These are phyloP conservation scores for Cyberlindnera suaveolens DNA, from an alignment of 805 yeast species.

Conservation along the genomic window DNA sequence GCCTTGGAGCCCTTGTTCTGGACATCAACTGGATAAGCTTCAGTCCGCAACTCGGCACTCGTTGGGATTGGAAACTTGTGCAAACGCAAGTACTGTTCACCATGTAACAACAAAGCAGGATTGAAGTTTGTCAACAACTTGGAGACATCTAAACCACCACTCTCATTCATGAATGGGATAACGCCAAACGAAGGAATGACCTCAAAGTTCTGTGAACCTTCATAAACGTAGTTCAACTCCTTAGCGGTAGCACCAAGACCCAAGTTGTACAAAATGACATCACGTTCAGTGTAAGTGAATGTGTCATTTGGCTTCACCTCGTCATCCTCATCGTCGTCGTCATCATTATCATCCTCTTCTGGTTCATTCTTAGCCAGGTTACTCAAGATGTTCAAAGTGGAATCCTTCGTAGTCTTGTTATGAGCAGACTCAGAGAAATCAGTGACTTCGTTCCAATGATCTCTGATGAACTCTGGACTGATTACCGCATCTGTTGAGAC, in stretches of 20 bases:
- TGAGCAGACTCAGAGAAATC: constrained; percentile 54
- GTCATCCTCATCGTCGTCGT: constrained; percentile 41
- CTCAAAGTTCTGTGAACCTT: constrained; percentile 69
- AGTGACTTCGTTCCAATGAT: constrained; percentile 57
- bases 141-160: constrained; percentile 50
- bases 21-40: constrained; percentile 62
- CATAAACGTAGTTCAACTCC: constrained; percentile 77
- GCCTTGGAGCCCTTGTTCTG: constrained; percentile 85
- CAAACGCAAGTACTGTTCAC: constrained; percentile 86
- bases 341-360: constrained; percentile 37
- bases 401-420: constrained; percentile 62
- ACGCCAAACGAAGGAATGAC: constrained; percentile 89
- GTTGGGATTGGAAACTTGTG: constrained; percentile 75
- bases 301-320: constrained; percentile 35
- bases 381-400: constrained; percentile 71
- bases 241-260: constrained; percentile 80
- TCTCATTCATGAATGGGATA: constrained; percentile 71
- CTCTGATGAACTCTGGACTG: constrained; percentile 66
- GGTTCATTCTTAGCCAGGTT: constrained; percentile 41
- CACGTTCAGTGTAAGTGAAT: constrained; percentile 58
- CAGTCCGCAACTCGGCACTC: constrained; percentile 55
- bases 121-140: constrained; percentile 72
- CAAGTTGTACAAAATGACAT: constrained; percentile 77
- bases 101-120: constrained; percentile 86
- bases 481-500: constrained; percentile 40